phyloP scores from a whole-genome alignment of 2,329 filamentous ascomycete genomes.

The Ophiostoma ulmi region DNA sequence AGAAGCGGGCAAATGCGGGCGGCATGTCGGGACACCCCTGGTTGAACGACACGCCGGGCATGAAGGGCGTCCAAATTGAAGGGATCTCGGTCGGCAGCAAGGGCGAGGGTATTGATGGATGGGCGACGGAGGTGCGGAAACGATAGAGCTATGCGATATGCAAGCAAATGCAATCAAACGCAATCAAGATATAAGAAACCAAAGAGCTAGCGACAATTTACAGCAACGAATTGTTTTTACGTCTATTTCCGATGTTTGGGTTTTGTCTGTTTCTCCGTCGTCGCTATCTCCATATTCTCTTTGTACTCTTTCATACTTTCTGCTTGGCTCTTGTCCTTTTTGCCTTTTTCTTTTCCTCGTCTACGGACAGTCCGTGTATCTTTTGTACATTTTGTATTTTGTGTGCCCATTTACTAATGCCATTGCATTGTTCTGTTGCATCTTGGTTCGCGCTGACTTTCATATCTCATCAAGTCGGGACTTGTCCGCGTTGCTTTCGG shows the following conservation, averaged over 20 bases:
- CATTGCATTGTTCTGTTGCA: background rate
- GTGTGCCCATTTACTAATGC: background rate
- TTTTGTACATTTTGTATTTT: background rate
- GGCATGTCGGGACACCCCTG: slow-evolving; percentile 86
- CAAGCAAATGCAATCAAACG: background rate
- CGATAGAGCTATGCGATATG: slow-evolving; percentile 35
- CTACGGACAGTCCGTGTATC: background rate
- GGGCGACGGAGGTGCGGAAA: slow-evolving; percentile 83
- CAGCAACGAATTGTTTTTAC: background rate
- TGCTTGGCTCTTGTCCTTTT: background rate
- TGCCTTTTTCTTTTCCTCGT: background rate
- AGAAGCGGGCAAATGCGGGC: slow-evolving; percentile 87
- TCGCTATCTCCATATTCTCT: no score
- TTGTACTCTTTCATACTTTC: background rate
- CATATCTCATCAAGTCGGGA: background rate
- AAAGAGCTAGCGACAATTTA: background rate
- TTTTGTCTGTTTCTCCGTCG: no score
- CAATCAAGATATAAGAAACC: background rate
- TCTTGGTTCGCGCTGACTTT: background rate
- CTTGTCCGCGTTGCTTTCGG: background rate
- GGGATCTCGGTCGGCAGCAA: slow-evolving; percentile 70
- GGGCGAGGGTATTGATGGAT: slow-evolving; percentile 91
- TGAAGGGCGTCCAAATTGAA: slow-evolving; percentile 72
- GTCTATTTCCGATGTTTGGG: background rate
- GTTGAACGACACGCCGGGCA: slow-evolving; percentile 79